These are phyloP conservation scores for Scheffersomyces titani DNA, from an alignment of 1,139 yeast genomes.

Conservation along the genomic window DNA sequence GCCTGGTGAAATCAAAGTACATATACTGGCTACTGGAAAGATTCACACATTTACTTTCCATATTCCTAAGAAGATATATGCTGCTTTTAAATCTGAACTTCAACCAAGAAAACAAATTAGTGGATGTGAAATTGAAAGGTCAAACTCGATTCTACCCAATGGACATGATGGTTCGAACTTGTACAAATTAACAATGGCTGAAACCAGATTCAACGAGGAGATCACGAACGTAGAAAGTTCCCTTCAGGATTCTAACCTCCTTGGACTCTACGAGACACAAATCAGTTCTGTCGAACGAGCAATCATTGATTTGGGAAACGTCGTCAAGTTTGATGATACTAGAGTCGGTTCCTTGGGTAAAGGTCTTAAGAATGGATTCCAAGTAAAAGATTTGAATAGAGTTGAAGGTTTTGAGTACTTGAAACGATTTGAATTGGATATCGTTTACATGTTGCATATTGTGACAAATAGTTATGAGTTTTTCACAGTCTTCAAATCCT, in stretches of 20 bases:
- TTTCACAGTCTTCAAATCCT: slow-evolving; percentile 65
- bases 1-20: slow-evolving; percentile 79
- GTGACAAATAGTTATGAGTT: slow-evolving; percentile 78
- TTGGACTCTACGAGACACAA: slow-evolving; percentile 78
- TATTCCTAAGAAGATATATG: slow-evolving; percentile 71
- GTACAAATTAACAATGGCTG: slow-evolving; percentile 70
- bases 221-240: slow-evolving; percentile 59
- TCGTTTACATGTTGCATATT: slow-evolving; percentile 71
- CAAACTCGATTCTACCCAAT: slow-evolving; percentile 66
- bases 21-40: slow-evolving; percentile 66
- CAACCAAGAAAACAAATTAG: slow-evolving; percentile 48
- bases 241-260: slow-evolving; percentile 61
- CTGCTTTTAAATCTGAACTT: slow-evolving; percentile 59
- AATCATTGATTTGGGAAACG: slow-evolving; percentile 73
- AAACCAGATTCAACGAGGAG: slow-evolving; percentile 59
- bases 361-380: slow-evolving; percentile 85
- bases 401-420: slow-evolving; percentile 53
- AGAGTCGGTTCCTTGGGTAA: slow-evolving; percentile 82
- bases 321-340: slow-evolving; percentile 67
- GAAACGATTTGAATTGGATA: slow-evolving; percentile 55
- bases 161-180: slow-evolving; percentile 61
- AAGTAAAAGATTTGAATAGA: slow-evolving; percentile 55
- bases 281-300: slow-evolving; percentile 71
- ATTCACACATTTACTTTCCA: slow-evolving; percentile 73
- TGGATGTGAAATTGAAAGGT: slow-evolving; percentile 60